A percentile compares a stretch with the other conserved stretches of the same genome.
These are phyloP conservation scores for Isabelozyma gotoi DNA, from an alignment of 805 yeast genomes.

Conservation along the genomic window DNA sequence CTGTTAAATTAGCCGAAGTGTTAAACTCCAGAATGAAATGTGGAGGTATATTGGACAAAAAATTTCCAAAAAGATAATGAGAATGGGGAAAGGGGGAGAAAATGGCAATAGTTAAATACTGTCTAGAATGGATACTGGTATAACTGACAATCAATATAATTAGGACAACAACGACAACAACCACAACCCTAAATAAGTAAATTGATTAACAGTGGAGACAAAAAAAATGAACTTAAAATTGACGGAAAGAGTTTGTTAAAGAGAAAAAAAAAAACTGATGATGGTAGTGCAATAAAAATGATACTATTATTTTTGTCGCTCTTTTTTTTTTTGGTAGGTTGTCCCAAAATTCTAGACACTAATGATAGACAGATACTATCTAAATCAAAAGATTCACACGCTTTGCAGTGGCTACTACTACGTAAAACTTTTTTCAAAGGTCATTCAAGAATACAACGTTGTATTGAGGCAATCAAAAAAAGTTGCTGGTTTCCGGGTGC, in stretches of 20 bases:
- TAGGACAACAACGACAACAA: neutral
- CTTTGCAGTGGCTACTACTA: no score
- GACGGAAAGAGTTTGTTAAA: neutral
- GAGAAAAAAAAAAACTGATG: neutral
- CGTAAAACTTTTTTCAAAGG: no score
- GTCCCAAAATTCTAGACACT: no score
- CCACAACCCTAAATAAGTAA: neutral
- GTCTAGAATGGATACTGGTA: neutral
- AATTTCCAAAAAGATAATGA: no score
- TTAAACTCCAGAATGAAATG: neutral
- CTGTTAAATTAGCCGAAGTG: neutral
- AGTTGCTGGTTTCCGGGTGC: neutral
- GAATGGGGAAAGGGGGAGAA: neutral
- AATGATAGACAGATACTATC: no score
- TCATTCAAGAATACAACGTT: neutral
- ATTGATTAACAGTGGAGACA: neutral
- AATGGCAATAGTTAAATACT: neutral
- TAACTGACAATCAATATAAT: neutral
- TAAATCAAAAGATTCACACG: no score
- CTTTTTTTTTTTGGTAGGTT: no score
- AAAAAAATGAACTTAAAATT: neutral
- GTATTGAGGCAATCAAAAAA: neutral
- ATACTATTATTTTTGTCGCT: neutral
- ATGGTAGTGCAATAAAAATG: neutral
- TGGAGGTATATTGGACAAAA: neutral